A percentile compares a stretch with the other conserved stretches of the same genome.
phyloP scores from a whole-genome alignment of 441 rosid species.

The Aleurites moluccanus region DNA sequence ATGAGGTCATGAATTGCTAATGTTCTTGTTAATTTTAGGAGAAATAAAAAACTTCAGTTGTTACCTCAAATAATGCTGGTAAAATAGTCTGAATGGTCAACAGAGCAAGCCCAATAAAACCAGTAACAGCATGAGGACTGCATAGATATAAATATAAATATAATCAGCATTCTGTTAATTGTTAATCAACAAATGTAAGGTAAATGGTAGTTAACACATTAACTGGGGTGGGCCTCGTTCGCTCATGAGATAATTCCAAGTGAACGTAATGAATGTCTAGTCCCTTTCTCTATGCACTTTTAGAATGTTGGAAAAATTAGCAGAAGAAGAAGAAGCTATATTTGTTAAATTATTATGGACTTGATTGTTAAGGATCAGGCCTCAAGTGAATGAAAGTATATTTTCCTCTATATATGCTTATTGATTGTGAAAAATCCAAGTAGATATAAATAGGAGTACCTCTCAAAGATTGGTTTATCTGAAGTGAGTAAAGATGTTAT shows the following conservation, averaged over 20 bases:
- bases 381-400: background rate
- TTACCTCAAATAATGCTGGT: constrained; percentile 81
- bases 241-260: background rate
- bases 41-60: background rate
- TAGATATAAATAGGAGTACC: constrained; percentile 28
- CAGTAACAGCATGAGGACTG: constrained; percentile 93
- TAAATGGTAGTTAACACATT: background rate
- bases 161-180: background rate
- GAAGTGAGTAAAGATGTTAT: constrained; percentile 84
- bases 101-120: constrained; percentile 67
- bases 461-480: constrained; percentile 74
- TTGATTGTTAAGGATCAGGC: background rate
- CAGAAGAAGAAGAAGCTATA: too few relatives aligned
- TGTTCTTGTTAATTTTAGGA: background rate
- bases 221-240: background rate
- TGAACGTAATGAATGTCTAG: background rate
- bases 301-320: too few relatives aligned
- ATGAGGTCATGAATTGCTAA: background rate
- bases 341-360: background rate
- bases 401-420: background rate
- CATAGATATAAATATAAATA: constrained; percentile 15
- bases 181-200: background rate
- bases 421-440: background rate
- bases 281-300: too few relatives aligned
- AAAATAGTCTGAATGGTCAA: constrained; percentile 70